phyloP scores from a whole-genome alignment of 495 filamentous ascomycete species.

The Amniculicola lignicola region DNA sequence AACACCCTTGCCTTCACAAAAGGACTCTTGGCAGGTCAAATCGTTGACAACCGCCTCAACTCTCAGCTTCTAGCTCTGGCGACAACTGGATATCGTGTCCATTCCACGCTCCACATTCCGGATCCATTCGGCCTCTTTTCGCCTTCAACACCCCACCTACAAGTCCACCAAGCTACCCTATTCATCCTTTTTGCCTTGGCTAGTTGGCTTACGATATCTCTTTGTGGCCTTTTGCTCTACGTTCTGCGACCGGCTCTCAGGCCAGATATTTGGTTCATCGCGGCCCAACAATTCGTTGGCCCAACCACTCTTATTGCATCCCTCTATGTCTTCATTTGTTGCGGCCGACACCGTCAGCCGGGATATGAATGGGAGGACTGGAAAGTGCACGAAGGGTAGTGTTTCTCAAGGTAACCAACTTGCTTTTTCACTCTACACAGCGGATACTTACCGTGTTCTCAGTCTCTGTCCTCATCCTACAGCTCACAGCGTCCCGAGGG shows the following conservation, averaged over 20 bases:
- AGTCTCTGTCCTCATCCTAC: too few species aligned
- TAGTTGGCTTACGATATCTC: neutral
- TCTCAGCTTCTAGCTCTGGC: conserved; percentile 35
- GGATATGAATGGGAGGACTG: conserved; percentile 36
- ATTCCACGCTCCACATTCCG: conserved; percentile 38
- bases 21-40: conserved; percentile 16
- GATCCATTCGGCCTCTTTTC: conserved; percentile 39
- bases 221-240: neutral
- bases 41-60: conserved; percentile 42
- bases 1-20: neutral
- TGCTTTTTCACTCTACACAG: neutral
- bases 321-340: neutral
- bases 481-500: too few species aligned
- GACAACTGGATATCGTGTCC: conserved; percentile 38
- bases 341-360: conserved; percentile 17
- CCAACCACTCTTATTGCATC: neutral
- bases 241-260: neutral
- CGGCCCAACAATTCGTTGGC: neutral
- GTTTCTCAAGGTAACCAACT: neutral
- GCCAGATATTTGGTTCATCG: neutral
- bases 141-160: conserved; percentile 35
- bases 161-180: conserved; percentile 26
- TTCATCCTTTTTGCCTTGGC: neutral
- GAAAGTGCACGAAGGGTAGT: conserved; percentile 27
- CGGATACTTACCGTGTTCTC: neutral